Percentiles rank a stretch among this genome's conserved stretches.
phyloP scores from a whole-genome alignment of 768 basidiomycete genomes.

The Lentinula lateritia region DNA sequence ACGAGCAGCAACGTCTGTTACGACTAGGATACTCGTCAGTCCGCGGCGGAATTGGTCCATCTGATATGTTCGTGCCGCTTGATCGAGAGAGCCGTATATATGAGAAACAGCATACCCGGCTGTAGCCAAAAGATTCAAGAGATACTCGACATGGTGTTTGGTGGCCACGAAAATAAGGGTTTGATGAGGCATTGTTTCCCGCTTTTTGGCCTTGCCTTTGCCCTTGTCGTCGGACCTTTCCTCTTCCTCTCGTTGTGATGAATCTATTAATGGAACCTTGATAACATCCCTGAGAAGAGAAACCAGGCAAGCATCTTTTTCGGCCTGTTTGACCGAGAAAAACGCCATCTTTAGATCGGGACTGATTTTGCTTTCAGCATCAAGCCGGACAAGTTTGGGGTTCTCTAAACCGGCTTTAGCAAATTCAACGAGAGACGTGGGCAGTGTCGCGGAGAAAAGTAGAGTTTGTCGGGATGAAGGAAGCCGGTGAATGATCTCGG shows the following conservation, averaged over 20 bases:
- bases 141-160: slow-evolving; percentile 98
- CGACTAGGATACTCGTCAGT: slow-evolving; percentile 78
- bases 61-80: slow-evolving; percentile 81
- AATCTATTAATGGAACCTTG: slow-evolving; percentile 58
- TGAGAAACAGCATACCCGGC: slow-evolving; percentile 89
- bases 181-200: slow-evolving; percentile 72
- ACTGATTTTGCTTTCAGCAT: slow-evolving; percentile 94
- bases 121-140: slow-evolving; percentile 67
- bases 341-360: slow-evolving; percentile 91
- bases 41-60: slow-evolving; percentile 88
- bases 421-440: slow-evolving; percentile 93
- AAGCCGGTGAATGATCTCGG: slow-evolving; percentile 87
- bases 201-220: slow-evolving; percentile 47
- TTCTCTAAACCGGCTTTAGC: slow-evolving; percentile 95
- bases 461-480: slow-evolving; percentile 86
- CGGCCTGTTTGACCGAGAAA: slow-evolving; percentile 84
- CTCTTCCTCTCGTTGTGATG: slow-evolving; percentile 21
- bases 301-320: slow-evolving; percentile 91
- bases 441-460: slow-evolving; percentile 94
- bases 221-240: slow-evolving; percentile 30
- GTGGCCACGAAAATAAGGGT: slow-evolving; percentile 94
- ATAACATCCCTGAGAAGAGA: slow-evolving; percentile 84
- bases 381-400: slow-evolving; percentile 93
- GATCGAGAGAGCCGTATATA: slow-evolving; percentile 94
- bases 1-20: slow-evolving; percentile 96